Evolutionary conservation across 176 grass and related monocot genomes (phyloP).

Genomic region (Zea luxurians): DNA sequence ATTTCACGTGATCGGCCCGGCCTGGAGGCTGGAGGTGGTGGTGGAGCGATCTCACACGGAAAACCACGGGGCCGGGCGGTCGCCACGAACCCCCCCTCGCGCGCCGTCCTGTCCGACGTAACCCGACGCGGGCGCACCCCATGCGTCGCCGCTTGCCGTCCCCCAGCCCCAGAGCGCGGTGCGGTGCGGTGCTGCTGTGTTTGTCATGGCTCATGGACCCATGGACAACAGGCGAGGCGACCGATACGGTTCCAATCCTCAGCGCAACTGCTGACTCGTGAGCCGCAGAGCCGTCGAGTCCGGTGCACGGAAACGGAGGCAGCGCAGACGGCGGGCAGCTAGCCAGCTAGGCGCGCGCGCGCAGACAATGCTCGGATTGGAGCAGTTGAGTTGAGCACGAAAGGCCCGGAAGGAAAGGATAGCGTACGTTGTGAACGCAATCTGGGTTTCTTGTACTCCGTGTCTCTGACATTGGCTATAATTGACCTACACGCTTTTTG

Average conservation of each 20-base stretch:
- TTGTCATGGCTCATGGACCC: background rate
- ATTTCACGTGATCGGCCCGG: background rate
- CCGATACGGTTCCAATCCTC: background rate
- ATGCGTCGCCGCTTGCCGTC: background rate
- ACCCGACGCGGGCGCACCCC: background rate
- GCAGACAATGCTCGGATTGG: background rate
- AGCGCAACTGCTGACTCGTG: slow-evolving; percentile 29
- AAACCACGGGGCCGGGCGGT: background rate
- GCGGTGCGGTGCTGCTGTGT: too few species aligned
- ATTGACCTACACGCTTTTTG: too few species aligned
- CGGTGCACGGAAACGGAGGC: slow-evolving; percentile 29
- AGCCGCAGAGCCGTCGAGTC: slow-evolving; percentile 24
- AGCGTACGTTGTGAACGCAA: background rate
- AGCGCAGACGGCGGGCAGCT: too few species aligned
- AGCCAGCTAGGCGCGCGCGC: background rate
- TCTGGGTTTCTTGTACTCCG: too few species aligned
- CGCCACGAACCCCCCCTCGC: background rate
- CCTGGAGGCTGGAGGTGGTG: too few species aligned
- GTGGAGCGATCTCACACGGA: background rate
- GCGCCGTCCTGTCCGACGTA: slow-evolving; percentile 16
- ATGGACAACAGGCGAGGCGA: background rate
- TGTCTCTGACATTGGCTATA: too few species aligned
- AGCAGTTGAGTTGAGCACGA: background rate
- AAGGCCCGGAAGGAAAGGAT: background rate
- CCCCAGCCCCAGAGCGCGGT: background rate